These are phyloP conservation scores for Daldinia sp. DNA, from an alignment of 2,329 filamentous ascomycete species.

Conservation along the genomic window DNA sequence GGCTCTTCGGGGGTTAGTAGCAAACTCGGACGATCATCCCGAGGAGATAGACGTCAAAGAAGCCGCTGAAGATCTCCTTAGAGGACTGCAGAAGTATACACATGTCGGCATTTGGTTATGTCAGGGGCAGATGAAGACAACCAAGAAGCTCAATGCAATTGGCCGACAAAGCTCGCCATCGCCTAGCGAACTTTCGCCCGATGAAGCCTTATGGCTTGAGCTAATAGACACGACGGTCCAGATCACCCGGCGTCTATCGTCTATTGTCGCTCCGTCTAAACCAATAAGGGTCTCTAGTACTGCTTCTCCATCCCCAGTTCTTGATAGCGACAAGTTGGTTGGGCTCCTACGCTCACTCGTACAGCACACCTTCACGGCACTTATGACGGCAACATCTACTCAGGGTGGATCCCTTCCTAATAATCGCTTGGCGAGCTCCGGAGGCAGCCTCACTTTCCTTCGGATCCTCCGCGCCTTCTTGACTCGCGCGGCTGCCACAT, in stretches of 20 bases:
- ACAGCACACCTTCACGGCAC: conserved; percentile 88
- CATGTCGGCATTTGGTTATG: conserved; percentile 97
- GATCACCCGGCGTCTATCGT: conserved; percentile 70
- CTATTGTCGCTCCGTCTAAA: conserved; percentile 53
- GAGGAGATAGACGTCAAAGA: conserved; percentile 65
- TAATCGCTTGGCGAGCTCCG: conserved; percentile 50
- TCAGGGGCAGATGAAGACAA: conserved; percentile 78
- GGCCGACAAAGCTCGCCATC: conserved; percentile 59
- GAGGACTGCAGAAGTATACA: conserved; percentile 85
- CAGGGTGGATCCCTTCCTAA: conserved; percentile 46
- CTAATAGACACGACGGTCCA: conserved; percentile 68
- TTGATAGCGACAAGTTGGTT: conserved; percentile 69
- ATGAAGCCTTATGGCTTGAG: conserved; percentile 67
- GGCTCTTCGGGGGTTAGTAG: conserved; percentile 76
- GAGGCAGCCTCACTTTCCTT: conserved; percentile 79
- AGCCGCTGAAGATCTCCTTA: conserved; percentile 76
- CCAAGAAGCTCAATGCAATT: conserved; percentile 55
- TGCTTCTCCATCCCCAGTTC: conserved; percentile 36
- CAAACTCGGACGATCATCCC: conserved; percentile 64
- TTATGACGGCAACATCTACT: conserved; percentile 77
- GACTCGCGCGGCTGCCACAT: conserved; percentile 78
- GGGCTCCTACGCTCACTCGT: conserved; percentile 78
- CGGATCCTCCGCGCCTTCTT: conserved; percentile 90
- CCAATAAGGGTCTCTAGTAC: conserved; percentile 36
- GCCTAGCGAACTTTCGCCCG: conserved; percentile 57